Percentiles rank a stretch among this genome's conserved stretches.
Conservation (phyloP, 257 asterid species). For the Anisodus acutangulus region DNA sequence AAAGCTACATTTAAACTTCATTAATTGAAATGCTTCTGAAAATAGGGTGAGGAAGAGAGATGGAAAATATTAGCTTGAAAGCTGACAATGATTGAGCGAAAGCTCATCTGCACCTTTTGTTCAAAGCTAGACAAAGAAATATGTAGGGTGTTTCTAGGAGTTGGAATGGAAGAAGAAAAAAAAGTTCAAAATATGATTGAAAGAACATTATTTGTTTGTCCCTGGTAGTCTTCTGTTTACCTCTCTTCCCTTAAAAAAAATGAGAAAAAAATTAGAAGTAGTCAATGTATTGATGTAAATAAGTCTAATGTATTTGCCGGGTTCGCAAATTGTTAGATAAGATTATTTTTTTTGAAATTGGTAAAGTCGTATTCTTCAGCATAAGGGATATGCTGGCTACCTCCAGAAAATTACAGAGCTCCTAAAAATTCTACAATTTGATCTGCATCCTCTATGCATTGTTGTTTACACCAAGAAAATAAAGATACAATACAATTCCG, state of each 20-base stretch:
- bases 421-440: no score
- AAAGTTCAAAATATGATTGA: neutral
- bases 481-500: no score
- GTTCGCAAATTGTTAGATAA: neutral
- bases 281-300: neutral
- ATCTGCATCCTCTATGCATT: no score
- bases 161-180: neutral
- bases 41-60: neutral
- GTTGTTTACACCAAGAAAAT: no score
- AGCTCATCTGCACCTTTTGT: neutral
- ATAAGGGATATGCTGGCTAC: no score
- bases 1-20: neutral
- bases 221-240: neutral
- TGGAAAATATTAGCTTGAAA: neutral
- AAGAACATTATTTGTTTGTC: neutral
- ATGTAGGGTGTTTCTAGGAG: neutral
- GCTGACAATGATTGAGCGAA: neutral
- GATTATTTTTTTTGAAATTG: neutral
- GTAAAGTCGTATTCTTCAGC: no score
- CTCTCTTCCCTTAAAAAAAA: neutral
- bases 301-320: neutral
- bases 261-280: no score
- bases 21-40: neutral
- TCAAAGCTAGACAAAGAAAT: neutral
- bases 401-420: no score